A percentile compares a stretch with the other conserved stretches of the same genome.
Evolutionary conservation across 2,329 filamentous ascomycete species (phyloP).

Genomic region (Graphilbum sp.): DNA sequence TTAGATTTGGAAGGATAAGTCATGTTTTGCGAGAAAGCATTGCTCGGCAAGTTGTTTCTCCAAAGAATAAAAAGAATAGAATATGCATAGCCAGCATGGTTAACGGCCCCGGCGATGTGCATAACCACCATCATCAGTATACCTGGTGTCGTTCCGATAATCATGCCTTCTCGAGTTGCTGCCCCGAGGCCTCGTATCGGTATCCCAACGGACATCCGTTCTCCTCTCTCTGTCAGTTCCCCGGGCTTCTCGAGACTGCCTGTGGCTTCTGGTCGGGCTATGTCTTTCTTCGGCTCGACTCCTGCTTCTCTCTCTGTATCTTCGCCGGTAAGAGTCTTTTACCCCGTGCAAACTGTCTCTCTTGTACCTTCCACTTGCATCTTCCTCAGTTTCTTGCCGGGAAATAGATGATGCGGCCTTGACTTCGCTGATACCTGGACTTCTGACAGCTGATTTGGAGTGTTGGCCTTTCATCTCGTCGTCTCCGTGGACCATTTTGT

Average conservation of each 20-base stretch:
- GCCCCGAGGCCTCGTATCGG: too few relatives aligned
- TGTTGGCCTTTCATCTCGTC: constrained; percentile 44
- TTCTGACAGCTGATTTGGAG: constrained; percentile 16
- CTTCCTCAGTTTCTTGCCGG: constrained; percentile 12
- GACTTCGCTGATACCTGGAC: constrained; percentile 12
- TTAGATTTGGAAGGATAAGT: too few relatives aligned
- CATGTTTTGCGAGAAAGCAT: too few relatives aligned
- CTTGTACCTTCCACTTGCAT: constrained; percentile 11
- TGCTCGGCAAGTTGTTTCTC: too few relatives aligned
- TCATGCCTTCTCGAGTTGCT: too few relatives aligned
- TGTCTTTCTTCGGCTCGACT: neutral
- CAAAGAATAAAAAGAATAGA: too few relatives aligned
- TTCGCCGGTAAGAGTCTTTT: neutral
- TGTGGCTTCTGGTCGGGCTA: too few relatives aligned
- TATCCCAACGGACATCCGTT: neutral
- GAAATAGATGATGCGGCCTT: constrained; percentile 6
- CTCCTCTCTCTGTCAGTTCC: neutral
- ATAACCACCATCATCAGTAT: too few relatives aligned
- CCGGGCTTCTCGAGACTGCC: too few relatives aligned
- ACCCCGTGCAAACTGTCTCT: neutral
- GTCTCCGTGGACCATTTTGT: constrained; percentile 70
- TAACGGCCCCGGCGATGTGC: too few relatives aligned
- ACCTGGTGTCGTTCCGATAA: too few relatives aligned
- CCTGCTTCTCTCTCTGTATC: neutral
- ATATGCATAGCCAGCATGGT: too few relatives aligned